These are phyloP conservation scores for Blumeria hordei DNA, from an alignment of 2,329 filamentous ascomycete species.

Conservation along the genomic window DNA sequence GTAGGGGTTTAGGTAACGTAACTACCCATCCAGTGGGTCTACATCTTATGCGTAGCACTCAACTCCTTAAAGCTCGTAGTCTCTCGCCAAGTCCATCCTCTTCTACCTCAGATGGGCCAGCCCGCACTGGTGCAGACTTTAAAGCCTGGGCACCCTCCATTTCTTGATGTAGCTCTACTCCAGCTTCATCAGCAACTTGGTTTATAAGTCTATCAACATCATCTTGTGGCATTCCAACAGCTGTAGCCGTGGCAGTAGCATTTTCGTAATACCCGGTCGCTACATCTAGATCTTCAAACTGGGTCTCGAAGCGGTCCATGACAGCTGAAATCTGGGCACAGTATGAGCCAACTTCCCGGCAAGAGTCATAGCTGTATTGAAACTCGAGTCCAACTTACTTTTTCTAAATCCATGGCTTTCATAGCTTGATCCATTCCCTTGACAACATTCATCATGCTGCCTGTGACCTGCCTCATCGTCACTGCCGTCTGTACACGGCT, in stretches of 20 bases:
- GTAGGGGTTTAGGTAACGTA: neutral
- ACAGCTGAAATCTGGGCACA: constrained; percentile 30
- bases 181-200: constrained; percentile 71
- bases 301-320: constrained; percentile 40
- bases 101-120: constrained; percentile 50
- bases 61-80: constrained; percentile 24
- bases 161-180: constrained; percentile 58
- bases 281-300: constrained; percentile 26
- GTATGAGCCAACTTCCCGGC: neutral
- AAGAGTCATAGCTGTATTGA: neutral
- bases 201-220: constrained; percentile 69
- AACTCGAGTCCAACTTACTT: constrained; percentile 17
- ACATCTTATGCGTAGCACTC: neutral
- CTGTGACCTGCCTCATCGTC: constrained; percentile 35
- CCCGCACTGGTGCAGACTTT: constrained; percentile 29
- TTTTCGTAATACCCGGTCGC: constrained; percentile 43
- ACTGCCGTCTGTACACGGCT: constrained; percentile 37
- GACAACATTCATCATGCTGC: constrained; percentile 36
- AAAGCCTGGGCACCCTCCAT: constrained; percentile 34
- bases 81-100: constrained; percentile 47
- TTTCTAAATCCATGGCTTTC: constrained; percentile 38
- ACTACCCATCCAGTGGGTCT: neutral
- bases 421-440: constrained; percentile 36
- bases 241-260: constrained; percentile 58
- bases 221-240: constrained; percentile 49